Percentiles rank a stretch among this genome's conserved stretches.
phyloP scores from a whole-genome alignment of 176 grass and related monocot genomes.

The Oryza nivara region DNA sequence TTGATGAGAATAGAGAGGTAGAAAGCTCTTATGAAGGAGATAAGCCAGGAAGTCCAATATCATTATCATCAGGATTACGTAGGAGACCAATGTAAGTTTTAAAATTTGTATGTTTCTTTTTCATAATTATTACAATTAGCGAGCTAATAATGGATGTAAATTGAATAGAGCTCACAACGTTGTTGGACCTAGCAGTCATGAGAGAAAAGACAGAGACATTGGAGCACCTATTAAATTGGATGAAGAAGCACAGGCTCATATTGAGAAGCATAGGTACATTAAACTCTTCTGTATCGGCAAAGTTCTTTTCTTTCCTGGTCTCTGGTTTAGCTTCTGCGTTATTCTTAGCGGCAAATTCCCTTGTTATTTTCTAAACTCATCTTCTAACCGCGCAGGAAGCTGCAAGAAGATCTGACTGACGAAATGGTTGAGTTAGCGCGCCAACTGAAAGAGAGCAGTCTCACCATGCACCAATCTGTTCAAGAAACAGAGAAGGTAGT shows the following conservation, averaged over 20 bases:
- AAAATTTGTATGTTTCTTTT: background rate
- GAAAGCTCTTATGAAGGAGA: conserved; percentile 50
- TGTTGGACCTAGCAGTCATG: conserved; percentile 47
- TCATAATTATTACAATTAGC: background rate
- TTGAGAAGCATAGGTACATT: conserved; percentile 86
- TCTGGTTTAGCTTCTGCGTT: too few species aligned
- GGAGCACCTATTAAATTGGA: conserved; percentile 77
- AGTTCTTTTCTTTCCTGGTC: too few species aligned
- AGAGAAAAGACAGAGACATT: conserved; percentile 53
- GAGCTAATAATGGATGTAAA: background rate
- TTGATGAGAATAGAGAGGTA: conserved; percentile 59
- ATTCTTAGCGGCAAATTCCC: too few species aligned
- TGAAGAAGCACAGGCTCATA: conserved; percentile 69
- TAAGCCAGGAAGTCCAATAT: conserved; percentile 47
- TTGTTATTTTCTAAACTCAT: conserved; percentile 1
- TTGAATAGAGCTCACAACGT: conserved; percentile 53
- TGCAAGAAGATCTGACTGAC: conserved; percentile 93
- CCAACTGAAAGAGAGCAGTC: conserved; percentile 82
- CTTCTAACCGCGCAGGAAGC: conserved; percentile 55
- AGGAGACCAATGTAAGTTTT: conserved; percentile 65
- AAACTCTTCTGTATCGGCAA: background rate
- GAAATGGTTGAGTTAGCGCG: conserved; percentile 89
- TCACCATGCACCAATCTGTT: conserved; percentile 82
- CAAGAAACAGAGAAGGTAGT: conserved; percentile 74
- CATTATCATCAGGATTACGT: conserved; percentile 65